A percentile compares a stretch with the other conserved stretches of the same genome.
Evolutionary conservation across 306 rosid species (phyloP).

Genomic region (Vigna angularis): DNA sequence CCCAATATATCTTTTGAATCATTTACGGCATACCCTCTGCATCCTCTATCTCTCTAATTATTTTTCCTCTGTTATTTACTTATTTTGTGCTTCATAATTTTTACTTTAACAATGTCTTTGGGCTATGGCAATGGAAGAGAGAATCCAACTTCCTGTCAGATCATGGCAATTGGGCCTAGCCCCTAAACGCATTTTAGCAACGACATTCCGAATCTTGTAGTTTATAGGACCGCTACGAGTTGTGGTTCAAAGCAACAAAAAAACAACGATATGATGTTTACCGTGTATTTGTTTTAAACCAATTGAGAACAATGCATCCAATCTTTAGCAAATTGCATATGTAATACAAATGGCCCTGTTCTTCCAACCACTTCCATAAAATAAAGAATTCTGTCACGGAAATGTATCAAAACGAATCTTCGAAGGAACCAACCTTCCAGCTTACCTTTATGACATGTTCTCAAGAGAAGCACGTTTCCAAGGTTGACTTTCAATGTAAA

Average conservation of each 20-base stretch:
- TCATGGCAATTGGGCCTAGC: background rate
- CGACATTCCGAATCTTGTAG: background rate
- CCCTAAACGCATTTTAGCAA: background rate
- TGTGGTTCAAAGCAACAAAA: slow-evolving; percentile 10
- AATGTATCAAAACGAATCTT: background rate
- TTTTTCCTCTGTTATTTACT: background rate
- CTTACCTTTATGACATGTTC: slow-evolving; percentile 8
- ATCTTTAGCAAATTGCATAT: background rate
- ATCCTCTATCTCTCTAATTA: background rate
- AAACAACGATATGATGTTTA: background rate
- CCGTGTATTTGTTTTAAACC: background rate
- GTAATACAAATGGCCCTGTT: background rate
- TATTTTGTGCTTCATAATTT: background rate
- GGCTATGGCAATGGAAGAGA: background rate
- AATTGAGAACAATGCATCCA: background rate
- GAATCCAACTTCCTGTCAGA: background rate
- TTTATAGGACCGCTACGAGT: background rate
- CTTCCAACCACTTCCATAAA: background rate
- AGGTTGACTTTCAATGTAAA: slow-evolving; percentile 27
- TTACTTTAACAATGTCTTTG: background rate
- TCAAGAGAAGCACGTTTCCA: slow-evolving; percentile 15
- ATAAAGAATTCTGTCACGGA: background rate
- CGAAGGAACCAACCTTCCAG: slow-evolving; percentile 12
- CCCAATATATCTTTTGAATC: background rate
- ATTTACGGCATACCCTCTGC: background rate